Evolutionary conservation across 768 basidiomycete genomes (phyloP).

Genomic region (Asterophora lycoperdoides): DNA sequence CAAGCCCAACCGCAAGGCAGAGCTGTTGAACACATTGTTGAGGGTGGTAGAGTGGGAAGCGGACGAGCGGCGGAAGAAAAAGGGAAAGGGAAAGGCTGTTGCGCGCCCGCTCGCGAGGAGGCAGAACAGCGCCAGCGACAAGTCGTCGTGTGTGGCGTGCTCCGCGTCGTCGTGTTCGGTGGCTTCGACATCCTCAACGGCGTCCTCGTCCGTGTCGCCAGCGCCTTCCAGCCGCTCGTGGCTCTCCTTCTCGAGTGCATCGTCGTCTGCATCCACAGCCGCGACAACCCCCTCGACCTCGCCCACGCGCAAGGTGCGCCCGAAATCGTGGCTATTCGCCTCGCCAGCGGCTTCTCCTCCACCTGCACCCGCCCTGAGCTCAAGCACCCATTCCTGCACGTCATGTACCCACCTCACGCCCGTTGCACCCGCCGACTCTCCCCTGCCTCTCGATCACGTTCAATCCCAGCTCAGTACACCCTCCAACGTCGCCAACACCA

Average conservation of each 20-base stretch:
- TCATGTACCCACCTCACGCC: constrained; percentile 32
- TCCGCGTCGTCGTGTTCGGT: constrained; percentile 21
- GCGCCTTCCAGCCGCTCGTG: constrained; percentile 26
- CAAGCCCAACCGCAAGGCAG: constrained; percentile 19
- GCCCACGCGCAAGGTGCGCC: constrained; percentile 3
- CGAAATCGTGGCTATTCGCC: constrained; percentile 24
- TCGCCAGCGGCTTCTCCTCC: constrained; percentile 18
- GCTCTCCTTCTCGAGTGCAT: constrained; percentile 20
- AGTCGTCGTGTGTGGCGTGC: constrained; percentile 7
- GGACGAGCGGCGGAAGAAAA: constrained; percentile 29
- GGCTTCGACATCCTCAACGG: constrained; percentile 20
- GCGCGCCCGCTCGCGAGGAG: constrained; percentile 9
- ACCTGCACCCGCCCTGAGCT: constrained; percentile 13
- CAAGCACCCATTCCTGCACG: constrained; percentile 29
- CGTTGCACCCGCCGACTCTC: constrained; percentile 30
- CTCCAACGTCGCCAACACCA: neutral
- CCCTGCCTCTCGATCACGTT: no score
- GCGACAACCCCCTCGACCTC: no score
- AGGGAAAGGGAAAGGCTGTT: constrained; percentile 31
- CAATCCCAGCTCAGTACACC: constrained; percentile 5
- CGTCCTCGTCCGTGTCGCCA: constrained; percentile 21
- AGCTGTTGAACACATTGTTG: constrained; percentile 42
- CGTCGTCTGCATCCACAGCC: constrained; percentile 30
- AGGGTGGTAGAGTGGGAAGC: constrained; percentile 39
- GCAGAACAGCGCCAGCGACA: constrained; percentile 10